Conservation (phyloP, 768 basidiomycete genomes). For the Lactifluus echinatus region DNA sequence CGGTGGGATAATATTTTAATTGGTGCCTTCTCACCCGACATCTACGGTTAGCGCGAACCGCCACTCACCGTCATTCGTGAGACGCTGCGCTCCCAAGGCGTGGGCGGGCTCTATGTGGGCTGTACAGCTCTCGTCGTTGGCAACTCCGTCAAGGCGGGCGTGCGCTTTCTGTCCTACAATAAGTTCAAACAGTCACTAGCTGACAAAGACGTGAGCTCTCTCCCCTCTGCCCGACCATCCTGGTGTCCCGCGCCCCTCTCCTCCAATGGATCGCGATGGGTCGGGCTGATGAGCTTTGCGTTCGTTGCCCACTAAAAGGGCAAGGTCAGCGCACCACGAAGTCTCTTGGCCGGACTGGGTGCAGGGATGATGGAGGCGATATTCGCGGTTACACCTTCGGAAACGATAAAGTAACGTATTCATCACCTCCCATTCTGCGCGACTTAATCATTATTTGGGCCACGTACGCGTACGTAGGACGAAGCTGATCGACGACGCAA, state of each 20-base stretch:
- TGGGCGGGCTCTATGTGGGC: slow-evolving; percentile 87
- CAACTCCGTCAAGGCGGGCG: slow-evolving; percentile 90
- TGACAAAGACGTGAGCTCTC: slow-evolving; percentile 57
- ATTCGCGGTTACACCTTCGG: slow-evolving; percentile 93
- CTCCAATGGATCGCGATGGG: background rate
- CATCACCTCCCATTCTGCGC: background rate
- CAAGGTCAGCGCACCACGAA: slow-evolving; percentile 79
- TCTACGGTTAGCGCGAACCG: slow-evolving; percentile 60
- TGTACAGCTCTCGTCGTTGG: slow-evolving; percentile 85
- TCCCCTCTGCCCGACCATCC: background rate
- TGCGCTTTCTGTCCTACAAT: slow-evolving; percentile 92
- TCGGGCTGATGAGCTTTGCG: slow-evolving; percentile 1
- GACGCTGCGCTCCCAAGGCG: slow-evolving; percentile 67
- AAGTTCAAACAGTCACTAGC: slow-evolving; percentile 79
- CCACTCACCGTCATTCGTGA: slow-evolving; percentile 66
- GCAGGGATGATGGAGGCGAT: slow-evolving; percentile 91
- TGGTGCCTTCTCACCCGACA: no score
- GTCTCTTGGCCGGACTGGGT: slow-evolving; percentile 70
- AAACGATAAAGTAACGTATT: slow-evolving; percentile 85
- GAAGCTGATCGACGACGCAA: slow-evolving; percentile 92
- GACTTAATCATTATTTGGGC: background rate
- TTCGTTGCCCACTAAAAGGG: slow-evolving; percentile 67
- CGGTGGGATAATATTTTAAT: no score
- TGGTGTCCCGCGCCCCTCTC: no score
- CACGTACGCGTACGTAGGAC: slow-evolving; percentile 45